These are phyloP conservation scores for Aspergillus carlsbadensis DNA, from an alignment of 495 filamentous ascomycete species.

Conservation along the genomic window DNA sequence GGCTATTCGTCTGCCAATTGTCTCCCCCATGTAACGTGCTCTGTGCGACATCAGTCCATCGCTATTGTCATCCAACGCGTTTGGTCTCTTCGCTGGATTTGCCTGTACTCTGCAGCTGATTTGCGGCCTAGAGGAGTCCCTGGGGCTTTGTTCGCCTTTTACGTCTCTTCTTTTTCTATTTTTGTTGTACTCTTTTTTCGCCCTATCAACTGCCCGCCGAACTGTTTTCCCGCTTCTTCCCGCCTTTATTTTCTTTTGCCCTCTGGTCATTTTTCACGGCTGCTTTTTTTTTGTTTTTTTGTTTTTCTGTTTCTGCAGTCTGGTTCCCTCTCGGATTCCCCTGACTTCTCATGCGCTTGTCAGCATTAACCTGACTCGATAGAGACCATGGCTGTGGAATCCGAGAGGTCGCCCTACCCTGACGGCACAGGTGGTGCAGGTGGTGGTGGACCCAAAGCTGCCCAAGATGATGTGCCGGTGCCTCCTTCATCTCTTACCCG, in stretches of 20 bases:
- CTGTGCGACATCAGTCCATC: conserved; percentile 29
- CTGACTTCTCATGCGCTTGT: conserved; percentile 42
- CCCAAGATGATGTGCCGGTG: conserved; percentile 35
- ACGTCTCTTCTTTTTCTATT: background rate
- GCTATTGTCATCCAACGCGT: conserved; percentile 12
- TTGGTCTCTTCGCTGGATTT: background rate
- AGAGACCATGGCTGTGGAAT: conserved; percentile 44
- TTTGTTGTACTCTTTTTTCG: conserved; percentile 6
- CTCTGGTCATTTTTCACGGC: background rate
- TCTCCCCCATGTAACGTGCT: conserved; percentile 39
- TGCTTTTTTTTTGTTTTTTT: conserved; percentile 26
- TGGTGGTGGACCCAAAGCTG: conserved; percentile 33
- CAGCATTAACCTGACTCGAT: conserved; percentile 32
- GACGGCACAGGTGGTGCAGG: conserved; percentile 32
- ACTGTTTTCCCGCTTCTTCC: conserved; percentile 30
- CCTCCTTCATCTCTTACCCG: conserved; percentile 24
- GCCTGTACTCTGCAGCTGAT: conserved; percentile 7
- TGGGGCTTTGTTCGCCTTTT: conserved; percentile 11
- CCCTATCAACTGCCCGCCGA: conserved; percentile 12
- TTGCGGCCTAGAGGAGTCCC: conserved; percentile 13
- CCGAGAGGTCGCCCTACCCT: conserved; percentile 44
- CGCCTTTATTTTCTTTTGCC: conserved; percentile 20
- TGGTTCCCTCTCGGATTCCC: conserved; percentile 39
- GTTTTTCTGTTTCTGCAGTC: conserved; percentile 27
- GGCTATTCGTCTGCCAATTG: conserved; percentile 37